These are phyloP conservation scores for Inga leiocalycina DNA, from an alignment of 306 rosid species.

Conservation along the genomic window DNA sequence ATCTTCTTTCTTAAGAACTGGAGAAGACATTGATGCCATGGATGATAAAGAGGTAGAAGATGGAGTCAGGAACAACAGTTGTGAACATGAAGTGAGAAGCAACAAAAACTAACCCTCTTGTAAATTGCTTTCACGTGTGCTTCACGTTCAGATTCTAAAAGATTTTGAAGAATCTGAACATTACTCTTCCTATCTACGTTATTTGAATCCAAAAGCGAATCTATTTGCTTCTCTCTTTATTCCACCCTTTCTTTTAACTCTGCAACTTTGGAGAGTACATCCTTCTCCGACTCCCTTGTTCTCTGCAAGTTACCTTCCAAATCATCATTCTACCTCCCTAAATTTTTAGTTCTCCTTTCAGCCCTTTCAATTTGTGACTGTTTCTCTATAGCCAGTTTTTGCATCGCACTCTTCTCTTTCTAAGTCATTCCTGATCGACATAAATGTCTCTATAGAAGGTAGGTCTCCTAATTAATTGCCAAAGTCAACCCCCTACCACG, in stretches of 20 bases:
- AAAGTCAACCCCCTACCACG: no score
- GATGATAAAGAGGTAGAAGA: no score
- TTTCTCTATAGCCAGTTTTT: constrained; percentile 79
- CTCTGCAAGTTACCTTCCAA: constrained; percentile 48
- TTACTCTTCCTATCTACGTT: constrained; percentile 71
- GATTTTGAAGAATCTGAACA: constrained; percentile 78
- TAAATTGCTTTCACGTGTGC: constrained; percentile 88
- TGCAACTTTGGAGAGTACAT: constrained; percentile 56
- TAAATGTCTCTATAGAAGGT: no score
- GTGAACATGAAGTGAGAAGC: no score
- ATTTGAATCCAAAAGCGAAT: constrained; percentile 69
- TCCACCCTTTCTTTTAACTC: constrained; percentile 67
- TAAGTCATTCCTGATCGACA: constrained; percentile 47
- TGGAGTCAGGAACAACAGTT: no score
- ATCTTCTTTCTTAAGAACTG: no score
- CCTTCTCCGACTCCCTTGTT: constrained; percentile 59
- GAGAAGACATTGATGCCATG: no score
- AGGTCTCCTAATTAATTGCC: no score
- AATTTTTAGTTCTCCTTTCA: constrained; percentile 64
- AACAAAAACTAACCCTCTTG: neutral
- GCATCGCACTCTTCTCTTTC: constrained; percentile 76
- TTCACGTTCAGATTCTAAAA: constrained; percentile 84
- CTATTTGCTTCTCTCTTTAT: constrained; percentile 83
- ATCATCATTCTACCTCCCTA: constrained; percentile 58
- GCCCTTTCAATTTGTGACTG: constrained; percentile 68